Base-by-base conservation (phyloP, 768 basidiomycete species). In the Leccinum rimulosum region DNA sequence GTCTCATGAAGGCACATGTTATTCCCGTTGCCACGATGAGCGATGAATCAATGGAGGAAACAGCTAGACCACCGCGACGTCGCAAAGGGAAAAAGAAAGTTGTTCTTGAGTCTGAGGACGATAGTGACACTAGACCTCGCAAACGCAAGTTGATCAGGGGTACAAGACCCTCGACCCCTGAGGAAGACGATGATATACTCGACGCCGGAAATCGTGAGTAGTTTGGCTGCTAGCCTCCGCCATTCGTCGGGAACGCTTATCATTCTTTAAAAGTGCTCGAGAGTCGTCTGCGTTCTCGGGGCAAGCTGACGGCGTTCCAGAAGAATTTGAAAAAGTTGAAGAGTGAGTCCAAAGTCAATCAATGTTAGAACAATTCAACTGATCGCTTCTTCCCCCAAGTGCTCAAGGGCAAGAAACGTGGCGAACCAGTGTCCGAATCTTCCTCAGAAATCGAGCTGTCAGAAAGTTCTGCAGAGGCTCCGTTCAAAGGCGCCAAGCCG, bases 261-360 rank as follows among this genome's bases (percentile, higher is more conserved):
- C 25, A 22, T 56, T 22, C 35, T 7, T 45, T 60, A 91, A 87
- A 76, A 54, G 87, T 93, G 30, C 73, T 93, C 43, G 77, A 85
- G 27, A 75, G 74, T 7, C 85, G 91, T 48, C 71, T 93, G 31
- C 85, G 91, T 36, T 69, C 74, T 28, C 82, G 89, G 31, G 75
- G 78, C 58, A 89, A 83, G 71, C 78, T 80, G 69, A 80, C 85
- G 14, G 61, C 71, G 6, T 92, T 83, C 68, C 87, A 85, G 62
- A 80, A 77, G 68, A 87, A 82, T 60, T 70, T 92, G 14, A 85
- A 88, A 61, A 85, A 78, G 61, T 65, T 91, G 54, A 89, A 83
- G 73, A 77, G 90, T 93, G 25, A 56, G 68, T 51, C 7, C 22
- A 12, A 25, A 38, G 15, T 2, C 22, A 47, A 19, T 30, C 14